Conservation (phyloP, 2,329 filamentous ascomycete genomes). For the Lasiodiplodia hormozganensis region DNA sequence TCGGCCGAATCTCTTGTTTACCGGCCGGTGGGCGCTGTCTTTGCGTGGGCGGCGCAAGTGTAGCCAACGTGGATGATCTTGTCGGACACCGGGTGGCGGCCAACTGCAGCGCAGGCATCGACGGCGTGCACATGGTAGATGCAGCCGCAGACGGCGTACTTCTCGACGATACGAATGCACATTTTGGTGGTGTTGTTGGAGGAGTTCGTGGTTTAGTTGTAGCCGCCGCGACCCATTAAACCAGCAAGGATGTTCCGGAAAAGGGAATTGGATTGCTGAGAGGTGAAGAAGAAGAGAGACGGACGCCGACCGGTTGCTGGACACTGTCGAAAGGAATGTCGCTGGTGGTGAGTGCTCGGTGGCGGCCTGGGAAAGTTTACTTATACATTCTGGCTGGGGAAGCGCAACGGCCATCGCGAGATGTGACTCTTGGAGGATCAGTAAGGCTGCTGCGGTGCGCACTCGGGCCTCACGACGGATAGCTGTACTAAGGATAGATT, state of each 20-base stretch:
- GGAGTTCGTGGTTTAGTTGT: conserved; percentile 6
- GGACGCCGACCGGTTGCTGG: conserved; percentile 6
- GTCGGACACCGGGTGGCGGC: conserved; percentile 41
- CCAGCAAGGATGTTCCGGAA: neutral
- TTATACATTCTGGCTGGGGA: conserved; percentile 17
- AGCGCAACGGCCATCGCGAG: conserved; percentile 27
- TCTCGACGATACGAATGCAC: conserved; percentile 46
- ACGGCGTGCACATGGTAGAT: conserved; percentile 45
- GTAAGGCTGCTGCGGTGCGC: conserved; percentile 26
- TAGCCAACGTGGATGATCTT: conserved; percentile 42
- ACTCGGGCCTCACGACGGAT: conserved; percentile 15
- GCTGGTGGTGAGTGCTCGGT: conserved; percentile 2
- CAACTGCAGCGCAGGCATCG: conserved; percentile 43
- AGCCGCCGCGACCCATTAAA: conserved; percentile 19
- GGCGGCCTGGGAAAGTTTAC: conserved; percentile 25
- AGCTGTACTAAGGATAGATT: conserved; percentile 28
- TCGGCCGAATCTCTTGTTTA: neutral
- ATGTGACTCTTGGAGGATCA: conserved; percentile 28
- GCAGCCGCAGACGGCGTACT: conserved; percentile 47
- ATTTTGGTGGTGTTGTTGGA: conserved; percentile 33
- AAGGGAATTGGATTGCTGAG: neutral
- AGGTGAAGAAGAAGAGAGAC: neutral
- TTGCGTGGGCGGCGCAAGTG: conserved; percentile 33
- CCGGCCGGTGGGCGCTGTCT: conserved; percentile 20
- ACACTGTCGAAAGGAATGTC: conserved; percentile 8